Evolutionary conservation across 345 rosid genomes (phyloP).

Genomic region (Garcia nutans): DNA sequence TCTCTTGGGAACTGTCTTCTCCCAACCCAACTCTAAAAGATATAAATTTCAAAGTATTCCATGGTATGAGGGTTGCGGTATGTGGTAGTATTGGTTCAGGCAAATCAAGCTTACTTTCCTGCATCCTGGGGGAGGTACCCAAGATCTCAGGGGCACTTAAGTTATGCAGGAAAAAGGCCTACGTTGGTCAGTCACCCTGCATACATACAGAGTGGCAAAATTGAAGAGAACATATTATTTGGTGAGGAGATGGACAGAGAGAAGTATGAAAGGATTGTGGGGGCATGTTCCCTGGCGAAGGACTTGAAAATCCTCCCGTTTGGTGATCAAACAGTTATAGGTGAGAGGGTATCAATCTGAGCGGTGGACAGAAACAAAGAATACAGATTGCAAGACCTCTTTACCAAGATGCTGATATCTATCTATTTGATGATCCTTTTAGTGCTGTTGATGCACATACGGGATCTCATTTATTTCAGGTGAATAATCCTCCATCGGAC

Average conservation of each 20-base stretch:
- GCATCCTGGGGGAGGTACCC: conserved; percentile 37
- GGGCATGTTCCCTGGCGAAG: conserved; percentile 36
- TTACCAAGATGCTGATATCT: conserved; percentile 45
- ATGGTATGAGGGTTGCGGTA: conserved; percentile 35
- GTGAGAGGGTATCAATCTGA: conserved; percentile 51
- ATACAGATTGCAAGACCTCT: conserved; percentile 45
- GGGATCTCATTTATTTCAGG: conserved; percentile 38
- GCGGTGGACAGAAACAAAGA: conserved; percentile 49
- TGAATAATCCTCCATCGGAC: background rate
- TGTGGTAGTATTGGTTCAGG: conserved; percentile 42
- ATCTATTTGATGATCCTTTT: conserved; percentile 47
- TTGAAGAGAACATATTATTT: conserved; percentile 40
- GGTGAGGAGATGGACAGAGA: conserved; percentile 30
- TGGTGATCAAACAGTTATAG: conserved; percentile 48
- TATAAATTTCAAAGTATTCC: conserved; percentile 27
- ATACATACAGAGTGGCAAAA: conserved; percentile 38
- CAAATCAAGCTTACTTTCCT: conserved; percentile 35
- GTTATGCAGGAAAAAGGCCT: conserved; percentile 37
- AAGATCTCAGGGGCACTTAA: conserved; percentile 32
- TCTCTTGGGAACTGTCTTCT: conserved; percentile 36
- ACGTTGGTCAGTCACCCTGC: conserved; percentile 42
- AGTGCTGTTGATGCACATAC: conserved; percentile 53
- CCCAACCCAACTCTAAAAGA: conserved; percentile 25
- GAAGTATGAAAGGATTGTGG: conserved; percentile 29
- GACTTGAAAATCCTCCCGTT: conserved; percentile 38